Conservation (phyloP, 192 early-diverging fungal species). For the Linnemannia exigua region DNA sequence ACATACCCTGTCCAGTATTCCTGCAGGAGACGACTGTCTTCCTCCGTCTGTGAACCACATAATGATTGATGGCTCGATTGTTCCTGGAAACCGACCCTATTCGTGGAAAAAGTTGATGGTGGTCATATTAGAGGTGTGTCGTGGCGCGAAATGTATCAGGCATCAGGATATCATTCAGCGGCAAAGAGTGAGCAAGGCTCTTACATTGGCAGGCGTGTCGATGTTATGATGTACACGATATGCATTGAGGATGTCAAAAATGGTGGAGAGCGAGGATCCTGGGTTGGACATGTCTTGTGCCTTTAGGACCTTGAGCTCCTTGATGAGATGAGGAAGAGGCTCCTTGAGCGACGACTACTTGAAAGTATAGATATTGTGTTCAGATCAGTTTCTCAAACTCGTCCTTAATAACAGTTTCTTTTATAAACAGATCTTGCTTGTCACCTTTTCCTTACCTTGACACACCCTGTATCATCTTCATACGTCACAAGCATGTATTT, state of each 20-base stretch:
- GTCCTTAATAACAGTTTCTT: neutral
- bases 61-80: slow-evolving; percentile 75
- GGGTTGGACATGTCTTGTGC: slow-evolving; percentile 78
- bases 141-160: too few relatives aligned
- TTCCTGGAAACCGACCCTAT: slow-evolving; percentile 76
- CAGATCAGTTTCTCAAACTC: neutral
- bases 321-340: slow-evolving; percentile 65
- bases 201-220: slow-evolving; percentile 76
- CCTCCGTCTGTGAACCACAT: slow-evolving; percentile 88
- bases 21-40: slow-evolving; percentile 62
- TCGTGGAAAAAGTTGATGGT: neutral
- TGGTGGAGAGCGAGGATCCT: slow-evolving; percentile 71
- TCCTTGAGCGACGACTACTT: slow-evolving; percentile 64
- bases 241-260: slow-evolving; percentile 79
- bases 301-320: slow-evolving; percentile 73
- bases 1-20: slow-evolving; percentile 59
- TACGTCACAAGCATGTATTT: slow-evolving; percentile 87
- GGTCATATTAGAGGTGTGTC: neutral
- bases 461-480: slow-evolving; percentile 57
- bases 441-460: slow-evolving; percentile 61
- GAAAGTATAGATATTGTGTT: neutral
- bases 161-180: neutral
- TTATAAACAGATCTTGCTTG: neutral
- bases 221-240: slow-evolving; percentile 72
- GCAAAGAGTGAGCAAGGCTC: neutral